Percentiles rank a stretch among this genome's conserved stretches.
phyloP scores from a whole-genome alignment of 768 basidiomycete species.

The Artomyces pyxidatus region DNA sequence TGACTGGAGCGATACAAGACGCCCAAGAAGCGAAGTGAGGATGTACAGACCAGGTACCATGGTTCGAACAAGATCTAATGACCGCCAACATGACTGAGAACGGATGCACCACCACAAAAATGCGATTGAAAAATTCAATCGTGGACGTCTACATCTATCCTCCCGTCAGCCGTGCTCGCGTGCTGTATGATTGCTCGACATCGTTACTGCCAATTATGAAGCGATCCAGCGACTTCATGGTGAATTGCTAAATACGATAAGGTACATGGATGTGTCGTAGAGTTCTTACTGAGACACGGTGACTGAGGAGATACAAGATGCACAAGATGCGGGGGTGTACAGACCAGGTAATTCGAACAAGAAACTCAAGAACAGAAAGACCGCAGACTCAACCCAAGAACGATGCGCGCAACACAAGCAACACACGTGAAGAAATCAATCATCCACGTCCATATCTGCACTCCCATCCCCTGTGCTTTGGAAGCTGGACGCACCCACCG shows the following conservation, averaged over 20 bases:
- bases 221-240: no score
- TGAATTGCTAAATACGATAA: not conserved
- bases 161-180: no score
- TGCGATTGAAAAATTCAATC: not conserved
- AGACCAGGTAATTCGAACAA: not conserved
- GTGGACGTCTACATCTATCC: no score
- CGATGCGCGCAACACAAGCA: not conserved
- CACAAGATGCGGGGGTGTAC: not conserved
- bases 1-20: no score
- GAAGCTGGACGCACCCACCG: not conserved
- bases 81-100: no score
- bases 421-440: no score
- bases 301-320: not conserved
- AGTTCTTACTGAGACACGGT: not conserved
- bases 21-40: no score
- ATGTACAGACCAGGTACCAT: not conserved
- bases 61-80: not conserved
- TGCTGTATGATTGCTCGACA: no score
- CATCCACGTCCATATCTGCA: conserved; percentile 14
- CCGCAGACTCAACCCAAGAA: not conserved
- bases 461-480: conserved; percentile 9
- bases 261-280: not conserved
- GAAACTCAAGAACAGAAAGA: not conserved
- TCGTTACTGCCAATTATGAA: no score
- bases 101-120: not conserved